These are phyloP conservation scores for Lobulomyces angularis DNA, from an alignment of 192 early-diverging fungal genomes.

Conservation along the genomic window DNA sequence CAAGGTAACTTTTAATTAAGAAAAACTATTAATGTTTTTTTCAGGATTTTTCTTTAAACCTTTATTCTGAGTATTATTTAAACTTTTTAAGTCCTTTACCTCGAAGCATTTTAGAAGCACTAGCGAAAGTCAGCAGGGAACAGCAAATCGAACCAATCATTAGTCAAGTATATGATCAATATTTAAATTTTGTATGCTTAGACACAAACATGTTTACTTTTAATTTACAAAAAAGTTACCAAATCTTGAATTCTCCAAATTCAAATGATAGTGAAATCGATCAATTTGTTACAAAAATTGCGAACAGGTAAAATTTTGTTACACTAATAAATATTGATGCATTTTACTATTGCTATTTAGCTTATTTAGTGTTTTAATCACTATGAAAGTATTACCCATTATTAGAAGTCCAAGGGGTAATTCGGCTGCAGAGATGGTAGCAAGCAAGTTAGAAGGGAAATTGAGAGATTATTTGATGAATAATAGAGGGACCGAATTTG, in stretches of 20 bases:
- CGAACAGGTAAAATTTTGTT: constrained; percentile 74
- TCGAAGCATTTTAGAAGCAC: constrained; percentile 79
- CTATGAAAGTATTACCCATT: constrained; percentile 65
- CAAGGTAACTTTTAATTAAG: constrained; percentile 40
- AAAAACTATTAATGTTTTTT: constrained; percentile 3
- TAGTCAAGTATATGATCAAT: constrained; percentile 84
- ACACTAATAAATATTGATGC: no score
- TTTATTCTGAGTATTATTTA: constrained; percentile 94
- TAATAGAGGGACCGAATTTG: constrained; percentile 34
- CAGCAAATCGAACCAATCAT: constrained; percentile 2
- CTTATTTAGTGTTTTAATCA: not conserved
- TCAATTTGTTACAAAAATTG: constrained; percentile 64
- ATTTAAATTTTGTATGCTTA: constrained; percentile 85
- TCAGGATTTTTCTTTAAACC: constrained; percentile 71
- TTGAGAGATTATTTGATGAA: constrained; percentile 89
- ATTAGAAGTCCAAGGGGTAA: constrained; percentile 83
- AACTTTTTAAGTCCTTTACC: constrained; percentile 87
- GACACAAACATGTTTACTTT: constrained; percentile 90
- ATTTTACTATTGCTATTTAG: not conserved
- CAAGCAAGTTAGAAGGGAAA: constrained; percentile 73
- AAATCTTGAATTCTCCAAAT: constrained; percentile 68
- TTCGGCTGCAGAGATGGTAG: constrained; percentile 88
- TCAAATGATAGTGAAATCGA: constrained; percentile 74
- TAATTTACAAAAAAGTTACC: constrained; percentile 67
- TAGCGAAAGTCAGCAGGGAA: constrained; percentile 51